phyloP scores from a whole-genome alignment of 2,329 filamentous ascomycete genomes.

The Ascochyta koolunga region DNA sequence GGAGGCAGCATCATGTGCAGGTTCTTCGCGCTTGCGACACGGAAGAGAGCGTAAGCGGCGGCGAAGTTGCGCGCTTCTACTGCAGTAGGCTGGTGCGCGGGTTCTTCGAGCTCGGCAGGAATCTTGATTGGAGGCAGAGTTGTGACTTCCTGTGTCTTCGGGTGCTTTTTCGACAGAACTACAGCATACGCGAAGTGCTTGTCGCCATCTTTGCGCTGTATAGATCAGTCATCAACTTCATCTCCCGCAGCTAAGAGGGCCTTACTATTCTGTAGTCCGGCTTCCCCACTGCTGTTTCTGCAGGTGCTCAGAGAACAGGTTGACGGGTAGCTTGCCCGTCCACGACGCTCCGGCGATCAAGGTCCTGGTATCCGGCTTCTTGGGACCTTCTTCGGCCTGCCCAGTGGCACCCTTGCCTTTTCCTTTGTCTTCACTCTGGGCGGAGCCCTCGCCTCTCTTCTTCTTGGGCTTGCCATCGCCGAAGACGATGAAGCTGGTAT shows the following conservation, averaged over 20 bases:
- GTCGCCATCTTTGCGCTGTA: slow-evolving; percentile 71
- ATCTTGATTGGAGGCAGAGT: slow-evolving; percentile 82
- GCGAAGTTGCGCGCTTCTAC: slow-evolving; percentile 93
- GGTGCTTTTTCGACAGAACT: slow-evolving; percentile 73
- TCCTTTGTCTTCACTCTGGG: slow-evolving; percentile 32
- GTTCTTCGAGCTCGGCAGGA: slow-evolving; percentile 75
- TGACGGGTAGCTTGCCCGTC: slow-evolving; percentile 96
- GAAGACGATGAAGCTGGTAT: slow-evolving; percentile 58
- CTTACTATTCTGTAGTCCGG: slow-evolving; percentile 84
- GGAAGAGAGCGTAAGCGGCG: slow-evolving; percentile 87
- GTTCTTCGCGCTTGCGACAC: slow-evolving; percentile 94
- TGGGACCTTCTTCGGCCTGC: slow-evolving; percentile 52
- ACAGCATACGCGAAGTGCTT: slow-evolving; percentile 78
- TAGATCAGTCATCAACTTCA: slow-evolving; percentile 10
- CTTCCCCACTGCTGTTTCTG: slow-evolving; percentile 93
- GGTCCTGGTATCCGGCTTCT: slow-evolving; percentile 69
- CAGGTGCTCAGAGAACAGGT: slow-evolving; percentile 90
- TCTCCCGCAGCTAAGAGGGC: not conserved
- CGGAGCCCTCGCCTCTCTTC: slow-evolving; percentile 40
- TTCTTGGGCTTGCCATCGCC: slow-evolving; percentile 54
- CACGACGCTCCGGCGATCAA: slow-evolving; percentile 93
- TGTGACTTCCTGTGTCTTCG: slow-evolving; percentile 79
- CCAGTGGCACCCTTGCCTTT: slow-evolving; percentile 41
- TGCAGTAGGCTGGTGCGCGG: slow-evolving; percentile 77
- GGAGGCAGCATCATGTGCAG: slow-evolving; percentile 93